Base-by-base conservation (phyloP, 495 filamentous ascomycete species). In the Tetracladium marchalianum region DNA sequence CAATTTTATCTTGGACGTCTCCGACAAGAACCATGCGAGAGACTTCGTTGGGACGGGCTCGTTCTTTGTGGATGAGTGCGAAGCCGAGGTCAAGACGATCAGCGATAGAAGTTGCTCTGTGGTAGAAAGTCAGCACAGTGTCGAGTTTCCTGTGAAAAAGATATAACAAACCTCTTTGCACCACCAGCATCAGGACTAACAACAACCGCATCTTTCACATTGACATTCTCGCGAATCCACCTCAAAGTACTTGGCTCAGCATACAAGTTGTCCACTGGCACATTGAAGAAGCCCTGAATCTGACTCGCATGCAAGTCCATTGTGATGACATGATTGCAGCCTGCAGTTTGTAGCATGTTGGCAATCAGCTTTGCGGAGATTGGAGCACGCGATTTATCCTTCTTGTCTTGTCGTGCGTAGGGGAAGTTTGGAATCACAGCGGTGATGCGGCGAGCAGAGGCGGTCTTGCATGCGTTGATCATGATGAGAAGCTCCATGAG, bases 351-450 rank as follows among this genome's bases (percentile, higher is more conserved):
- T 46, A 98, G 70, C 89, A 96, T 96, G 64, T 96, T 98, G 22
- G 92, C 92, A 68, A 97, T 92, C 32, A 96, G 69, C 65, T 89
- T 90, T 15, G 92, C 92, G 39, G 83, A 88, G 54, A 88, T 89
- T 11, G 90, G 89, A 19, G 90, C 92, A 46, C 92, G 78, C 38
- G 80, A 85, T 71, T 95, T 94, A 67, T 97, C 92, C 66, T 98
- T 98, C 73, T 98, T 98, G 71, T 98, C 92, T 67, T 98, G 92
- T 22, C 92, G 86, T n/a, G 90, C 90, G 58, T 98, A 95, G 22
- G 90, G 90, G 70, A 95, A 98, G 68, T 98, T 96, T 49, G 92
- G 92, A 41, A 95, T 86, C 46, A 89, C 80, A 51, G 85, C 85
- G 16, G 88, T 96, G 66, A 98, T 95, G 50, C 87, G 81, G 49